A percentile compares a stretch with the other conserved stretches of the same genome.
Conservation (phyloP, 2,329 filamentous ascomycete genomes). For the Torrubiella hemipterigena region DNA sequence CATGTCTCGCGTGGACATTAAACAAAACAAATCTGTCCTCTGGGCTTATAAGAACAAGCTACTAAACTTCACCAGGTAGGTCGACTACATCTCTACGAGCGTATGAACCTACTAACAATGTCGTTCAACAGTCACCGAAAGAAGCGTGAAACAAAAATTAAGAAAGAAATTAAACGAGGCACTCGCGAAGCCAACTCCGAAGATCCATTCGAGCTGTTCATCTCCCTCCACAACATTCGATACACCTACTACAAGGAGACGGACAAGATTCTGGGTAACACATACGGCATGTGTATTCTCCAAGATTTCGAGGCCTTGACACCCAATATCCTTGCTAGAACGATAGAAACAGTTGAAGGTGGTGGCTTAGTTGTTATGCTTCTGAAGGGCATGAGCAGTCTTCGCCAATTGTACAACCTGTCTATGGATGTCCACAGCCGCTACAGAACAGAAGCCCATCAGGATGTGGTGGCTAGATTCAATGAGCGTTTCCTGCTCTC, state of each 20-base stretch:
- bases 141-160: slow-evolving; percentile 97
- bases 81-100: slow-evolving; percentile 1
- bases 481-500: slow-evolving; percentile 97
- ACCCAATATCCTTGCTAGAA: slow-evolving; percentile 88
- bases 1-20: slow-evolving; percentile 78
- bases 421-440: slow-evolving; percentile 97
- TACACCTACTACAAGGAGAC: slow-evolving; percentile 99
- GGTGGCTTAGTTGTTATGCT: slow-evolving; percentile 83
- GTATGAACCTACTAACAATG: not conserved
- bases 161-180: slow-evolving; percentile 93
- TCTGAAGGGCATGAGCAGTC: slow-evolving; percentile 89
- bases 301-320: slow-evolving; percentile 98
- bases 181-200: slow-evolving; percentile 85
- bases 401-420: slow-evolving; percentile 93
- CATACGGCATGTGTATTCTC: slow-evolving; percentile 95
- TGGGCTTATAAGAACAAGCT: slow-evolving; percentile 99
- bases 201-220: slow-evolving; percentile 94
- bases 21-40: slow-evolving; percentile 81
- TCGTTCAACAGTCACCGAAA: slow-evolving; percentile 62
- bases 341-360: slow-evolving; percentile 94
- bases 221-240: slow-evolving; percentile 91
- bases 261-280: slow-evolving; percentile 96
- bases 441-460: slow-evolving; percentile 92
- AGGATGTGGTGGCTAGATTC: slow-evolving; percentile 89
- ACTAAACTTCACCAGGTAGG: slow-evolving; percentile 71